Percentiles rank a stretch among this genome's conserved stretches.
phyloP scores from a whole-genome alignment of 176 grass and related monocot genomes.

The Oryza meyeriana region DNA sequence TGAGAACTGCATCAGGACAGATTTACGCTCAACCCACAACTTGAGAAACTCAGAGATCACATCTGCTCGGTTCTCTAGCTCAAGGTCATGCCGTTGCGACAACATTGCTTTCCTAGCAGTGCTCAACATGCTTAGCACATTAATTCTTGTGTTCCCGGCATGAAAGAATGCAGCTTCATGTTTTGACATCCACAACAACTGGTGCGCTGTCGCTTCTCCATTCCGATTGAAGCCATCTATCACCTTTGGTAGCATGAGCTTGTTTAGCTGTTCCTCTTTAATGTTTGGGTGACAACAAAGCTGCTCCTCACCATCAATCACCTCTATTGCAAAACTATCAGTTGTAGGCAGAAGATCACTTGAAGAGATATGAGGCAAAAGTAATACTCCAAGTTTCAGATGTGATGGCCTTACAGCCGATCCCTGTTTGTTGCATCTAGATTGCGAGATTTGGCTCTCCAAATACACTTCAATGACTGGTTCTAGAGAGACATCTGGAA shows the following conservation, averaged over 20 bases:
- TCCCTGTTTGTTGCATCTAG: not conserved
- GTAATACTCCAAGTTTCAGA: not conserved
- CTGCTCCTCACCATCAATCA: not conserved
- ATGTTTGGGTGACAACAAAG: not conserved
- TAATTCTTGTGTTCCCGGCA: not conserved
- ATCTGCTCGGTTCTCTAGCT: not conserved
- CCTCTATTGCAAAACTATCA: not conserved
- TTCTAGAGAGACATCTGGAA: not conserved
- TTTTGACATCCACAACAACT: conserved; percentile 6
- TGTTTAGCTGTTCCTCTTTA: not conserved
- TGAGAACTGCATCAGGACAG: not conserved
- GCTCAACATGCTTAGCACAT: not conserved
- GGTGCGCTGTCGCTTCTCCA: not conserved
- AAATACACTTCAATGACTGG: not conserved
- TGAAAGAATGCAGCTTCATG: conserved; percentile 12
- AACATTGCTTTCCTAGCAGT: not conserved
- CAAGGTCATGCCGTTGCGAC: not conserved
- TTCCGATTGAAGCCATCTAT: not conserved
- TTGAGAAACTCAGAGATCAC: not conserved
- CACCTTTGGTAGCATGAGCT: conserved; percentile 6
- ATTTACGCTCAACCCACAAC: not conserved
- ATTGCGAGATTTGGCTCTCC: no score
- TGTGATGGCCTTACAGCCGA: not conserved
- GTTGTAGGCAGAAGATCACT: not conserved
- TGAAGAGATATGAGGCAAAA: not conserved